Conservation (phyloP, 2,329 filamentous ascomycete species). For the Huntiella abstrusa region DNA sequence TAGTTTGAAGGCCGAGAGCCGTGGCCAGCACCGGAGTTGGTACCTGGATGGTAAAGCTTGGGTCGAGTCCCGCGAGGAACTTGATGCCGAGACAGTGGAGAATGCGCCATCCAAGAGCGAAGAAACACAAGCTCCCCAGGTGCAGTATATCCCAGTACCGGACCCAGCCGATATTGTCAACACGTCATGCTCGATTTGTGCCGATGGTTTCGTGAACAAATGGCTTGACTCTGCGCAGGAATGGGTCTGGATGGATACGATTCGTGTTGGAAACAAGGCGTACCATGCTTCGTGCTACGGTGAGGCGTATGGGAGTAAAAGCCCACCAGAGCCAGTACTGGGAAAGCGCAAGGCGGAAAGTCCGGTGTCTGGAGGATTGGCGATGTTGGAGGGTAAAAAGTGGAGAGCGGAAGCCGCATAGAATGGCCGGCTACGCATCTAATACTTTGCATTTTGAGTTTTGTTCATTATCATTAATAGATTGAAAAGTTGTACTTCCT, state of each 20-base stretch:
- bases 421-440: too few relatives aligned
- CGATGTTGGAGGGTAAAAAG: conserved; percentile 11
- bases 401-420: conserved; percentile 9
- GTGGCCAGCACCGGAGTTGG: conserved; percentile 83
- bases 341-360: conserved; percentile 53
- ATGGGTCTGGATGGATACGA: conserved; percentile 89
- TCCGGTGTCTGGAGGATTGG: conserved; percentile 3
- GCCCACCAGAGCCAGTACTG: conserved; percentile 35
- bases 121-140: conserved; percentile 30
- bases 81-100: conserved; percentile 40
- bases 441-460: too few relatives aligned
- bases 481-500: too few relatives aligned
- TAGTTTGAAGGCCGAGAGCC: conserved; percentile 67
- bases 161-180: conserved; percentile 57
- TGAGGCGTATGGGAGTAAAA: conserved; percentile 54
- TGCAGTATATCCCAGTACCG: conserved; percentile 66
- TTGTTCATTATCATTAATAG: too few relatives aligned
- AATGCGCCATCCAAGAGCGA: conserved; percentile 20
- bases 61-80: conserved; percentile 66
- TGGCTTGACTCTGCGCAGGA: conserved; percentile 90
- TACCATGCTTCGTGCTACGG: conserved; percentile 83
- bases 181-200: conserved; percentile 77
- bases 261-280: conserved; percentile 56
- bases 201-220: conserved; percentile 81
- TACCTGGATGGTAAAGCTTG: conserved; percentile 88